These are phyloP conservation scores for Aciculoconidium aculeatum DNA, from an alignment of 805 yeast species.

Conservation along the genomic window DNA sequence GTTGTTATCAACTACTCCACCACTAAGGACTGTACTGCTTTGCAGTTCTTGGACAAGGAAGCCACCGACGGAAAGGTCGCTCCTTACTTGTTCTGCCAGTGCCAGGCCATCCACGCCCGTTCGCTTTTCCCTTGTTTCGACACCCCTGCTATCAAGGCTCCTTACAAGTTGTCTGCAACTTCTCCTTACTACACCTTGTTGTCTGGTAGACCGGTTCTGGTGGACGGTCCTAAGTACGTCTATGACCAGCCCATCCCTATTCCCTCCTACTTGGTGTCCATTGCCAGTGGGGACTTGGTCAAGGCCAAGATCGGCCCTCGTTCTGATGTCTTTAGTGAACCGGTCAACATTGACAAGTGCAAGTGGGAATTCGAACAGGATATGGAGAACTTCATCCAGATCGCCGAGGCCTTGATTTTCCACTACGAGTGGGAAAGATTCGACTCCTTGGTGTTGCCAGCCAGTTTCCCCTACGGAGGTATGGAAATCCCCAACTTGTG, in stretches of 20 bases:
- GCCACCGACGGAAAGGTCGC: constrained; percentile 24
- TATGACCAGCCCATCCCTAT: constrained; percentile 32
- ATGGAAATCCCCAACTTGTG: constrained; percentile 34
- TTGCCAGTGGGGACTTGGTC: constrained; percentile 28
- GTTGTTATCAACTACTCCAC: constrained; percentile 19
- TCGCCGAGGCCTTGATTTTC: constrained; percentile 29
- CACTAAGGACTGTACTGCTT: constrained; percentile 27
- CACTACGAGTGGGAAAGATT: constrained; percentile 29
- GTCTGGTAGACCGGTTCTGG: constrained; percentile 24
- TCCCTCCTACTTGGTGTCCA: constrained; percentile 29
- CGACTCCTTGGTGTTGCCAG: constrained; percentile 30
- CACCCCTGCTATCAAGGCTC: constrained; percentile 28
- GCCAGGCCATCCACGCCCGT: constrained; percentile 33
- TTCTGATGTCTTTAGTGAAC: constrained; percentile 26
- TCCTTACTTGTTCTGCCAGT: constrained; percentile 31
- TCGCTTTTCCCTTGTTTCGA: constrained; percentile 33
- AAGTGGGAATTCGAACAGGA: constrained; percentile 33
- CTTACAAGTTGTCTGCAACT: constrained; percentile 19
- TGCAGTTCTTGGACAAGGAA: constrained; percentile 25
- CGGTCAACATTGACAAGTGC: constrained; percentile 20
- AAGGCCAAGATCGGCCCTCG: constrained; percentile 29
- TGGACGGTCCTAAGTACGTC: constrained; percentile 12
- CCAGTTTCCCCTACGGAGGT: constrained; percentile 33
- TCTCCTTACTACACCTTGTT: constrained; percentile 23
- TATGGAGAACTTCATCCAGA: constrained; percentile 28